A percentile compares a stretch with the other conserved stretches of the same genome.
Evolutionary conservation across 192 early-diverging fungal species (phyloP).

Genomic region (Podochytrium sp.): DNA sequence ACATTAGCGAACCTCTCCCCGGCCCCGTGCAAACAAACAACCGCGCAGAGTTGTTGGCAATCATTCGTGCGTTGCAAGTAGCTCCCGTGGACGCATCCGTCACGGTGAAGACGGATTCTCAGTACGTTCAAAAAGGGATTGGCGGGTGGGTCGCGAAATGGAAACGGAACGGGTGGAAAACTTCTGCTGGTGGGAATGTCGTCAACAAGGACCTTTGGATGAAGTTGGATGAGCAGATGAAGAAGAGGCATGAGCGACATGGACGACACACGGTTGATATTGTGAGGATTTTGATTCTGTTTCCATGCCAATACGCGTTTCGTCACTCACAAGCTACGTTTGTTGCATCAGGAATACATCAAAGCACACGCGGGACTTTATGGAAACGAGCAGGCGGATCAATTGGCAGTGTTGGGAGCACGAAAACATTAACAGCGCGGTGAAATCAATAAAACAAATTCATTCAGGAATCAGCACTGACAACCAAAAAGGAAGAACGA

Average conservation of each 20-base stretch:
- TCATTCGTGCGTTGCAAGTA: slow-evolving; percentile 38
- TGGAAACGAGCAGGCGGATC: slow-evolving; percentile 85
- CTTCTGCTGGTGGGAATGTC: slow-evolving; percentile 56
- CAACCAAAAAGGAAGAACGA: not conserved
- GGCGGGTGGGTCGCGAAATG: slow-evolving; percentile 75
- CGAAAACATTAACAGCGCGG: not conserved
- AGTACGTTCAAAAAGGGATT: slow-evolving; percentile 73
- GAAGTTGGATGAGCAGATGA: slow-evolving; percentile 49
- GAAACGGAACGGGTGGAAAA: slow-evolving; percentile 72
- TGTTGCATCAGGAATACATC: slow-evolving; percentile 60
- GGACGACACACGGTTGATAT: slow-evolving; percentile 12
- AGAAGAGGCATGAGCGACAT: slow-evolving; percentile 15
- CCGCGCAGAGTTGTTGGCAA: slow-evolving; percentile 48
- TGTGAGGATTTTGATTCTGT: slow-evolving; percentile 5
- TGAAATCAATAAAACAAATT: not conserved
- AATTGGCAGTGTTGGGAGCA: slow-evolving; percentile 76
- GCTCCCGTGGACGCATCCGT: slow-evolving; percentile 7
- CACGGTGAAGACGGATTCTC: slow-evolving; percentile 74
- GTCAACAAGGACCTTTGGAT: slow-evolving; percentile 81
- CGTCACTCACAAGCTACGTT: not conserved
- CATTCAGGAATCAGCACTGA: not conserved
- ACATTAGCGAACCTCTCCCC: slow-evolving; percentile 42
- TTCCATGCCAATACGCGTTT: not conserved
- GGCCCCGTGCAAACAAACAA: slow-evolving; percentile 53
- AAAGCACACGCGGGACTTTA: slow-evolving; percentile 68